A percentile compares a stretch with the other conserved stretches of the same genome.
These are phyloP conservation scores for Barbarea vulgaris DNA, from an alignment of 345 rosid genomes.

Conservation along the genomic window DNA sequence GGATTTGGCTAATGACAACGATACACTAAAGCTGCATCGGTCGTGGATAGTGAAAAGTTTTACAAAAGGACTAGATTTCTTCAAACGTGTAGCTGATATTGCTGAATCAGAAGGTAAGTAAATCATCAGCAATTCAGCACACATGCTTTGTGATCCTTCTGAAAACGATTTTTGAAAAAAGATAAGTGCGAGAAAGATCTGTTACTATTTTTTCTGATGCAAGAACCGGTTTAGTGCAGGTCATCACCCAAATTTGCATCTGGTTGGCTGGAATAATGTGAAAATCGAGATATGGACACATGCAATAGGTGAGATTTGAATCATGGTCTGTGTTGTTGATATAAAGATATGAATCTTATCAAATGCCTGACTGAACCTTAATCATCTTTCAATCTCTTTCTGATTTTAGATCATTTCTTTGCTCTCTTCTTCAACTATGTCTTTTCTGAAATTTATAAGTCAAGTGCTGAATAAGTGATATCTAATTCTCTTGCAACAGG, in stretches of 20 bases:
- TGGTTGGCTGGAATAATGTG: slow-evolving; percentile 94
- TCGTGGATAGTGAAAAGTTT: slow-evolving; percentile 82
- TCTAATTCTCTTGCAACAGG: slow-evolving; percentile 47
- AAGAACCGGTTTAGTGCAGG: slow-evolving; percentile 51
- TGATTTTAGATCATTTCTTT: background rate
- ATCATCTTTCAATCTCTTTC: background rate
- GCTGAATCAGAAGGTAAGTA: slow-evolving; percentile 85
- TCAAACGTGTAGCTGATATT: slow-evolving; percentile 67
- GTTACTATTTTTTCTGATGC: slow-evolving; percentile 6
- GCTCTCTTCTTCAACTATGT: background rate
- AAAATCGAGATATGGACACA: slow-evolving; percentile 94
- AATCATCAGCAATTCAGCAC: background rate
- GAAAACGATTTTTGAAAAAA: background rate
- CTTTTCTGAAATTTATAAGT: background rate
- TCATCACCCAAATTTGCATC: slow-evolving; percentile 98
- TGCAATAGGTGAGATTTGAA: slow-evolving; percentile 81
- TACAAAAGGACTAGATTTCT: slow-evolving; percentile 79
- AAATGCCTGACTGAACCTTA: slow-evolving; percentile 9
- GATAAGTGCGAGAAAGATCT: background rate
- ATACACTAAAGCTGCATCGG: slow-evolving; percentile 63
- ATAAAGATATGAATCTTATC: slow-evolving; percentile 18
- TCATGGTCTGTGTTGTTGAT: slow-evolving; percentile 4
- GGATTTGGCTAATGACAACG: slow-evolving; percentile 73
- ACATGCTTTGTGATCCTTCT: background rate
- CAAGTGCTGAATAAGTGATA: background rate